These are phyloP conservation scores for Ustilago loliicola DNA, from an alignment of 1,284 basidiomycete genomes.

Conservation along the genomic window DNA sequence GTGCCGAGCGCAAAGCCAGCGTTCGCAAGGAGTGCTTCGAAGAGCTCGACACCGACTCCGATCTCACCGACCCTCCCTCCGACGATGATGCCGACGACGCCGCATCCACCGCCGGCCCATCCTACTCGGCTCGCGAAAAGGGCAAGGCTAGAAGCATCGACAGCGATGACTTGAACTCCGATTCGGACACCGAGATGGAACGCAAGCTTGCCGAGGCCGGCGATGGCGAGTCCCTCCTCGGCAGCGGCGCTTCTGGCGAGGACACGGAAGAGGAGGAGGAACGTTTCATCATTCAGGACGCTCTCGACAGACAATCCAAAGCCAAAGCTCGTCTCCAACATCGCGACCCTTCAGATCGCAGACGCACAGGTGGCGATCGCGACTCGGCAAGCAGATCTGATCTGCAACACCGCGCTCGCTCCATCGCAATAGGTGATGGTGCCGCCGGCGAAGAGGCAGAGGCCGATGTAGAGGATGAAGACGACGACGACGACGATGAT, in stretches of 20 bases:
- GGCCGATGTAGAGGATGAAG: conserved; percentile 42
- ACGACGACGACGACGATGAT: conserved; percentile 43
- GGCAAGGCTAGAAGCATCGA: conserved; percentile 51
- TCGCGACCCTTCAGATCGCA: conserved; percentile 38
- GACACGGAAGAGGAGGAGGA: conserved; percentile 66
- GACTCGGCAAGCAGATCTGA: conserved; percentile 43
- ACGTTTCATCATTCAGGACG: conserved; percentile 66
- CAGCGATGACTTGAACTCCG: conserved; percentile 41
- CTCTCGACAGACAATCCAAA: conserved; percentile 45
- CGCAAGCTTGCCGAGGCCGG: conserved; percentile 66
- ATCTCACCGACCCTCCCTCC: conserved; percentile 53
- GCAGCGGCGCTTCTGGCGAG: conserved; percentile 64
- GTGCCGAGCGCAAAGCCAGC: conserved; percentile 59
- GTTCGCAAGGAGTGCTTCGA: conserved; percentile 63
- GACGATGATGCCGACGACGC: conserved; percentile 34
- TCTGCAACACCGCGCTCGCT: conserved; percentile 44
- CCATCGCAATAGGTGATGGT: conserved; percentile 30
- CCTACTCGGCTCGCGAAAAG: conserved; percentile 32
- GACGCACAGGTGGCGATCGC: conserved; percentile 35
- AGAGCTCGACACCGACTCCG: conserved; percentile 55
- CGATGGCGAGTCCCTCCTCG: conserved; percentile 68
- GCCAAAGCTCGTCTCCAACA: conserved; percentile 43
- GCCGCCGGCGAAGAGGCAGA: conserved; percentile 23
- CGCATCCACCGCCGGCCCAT: conserved; percentile 24
- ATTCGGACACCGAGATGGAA: conserved; percentile 66